Percentiles rank a stretch among this genome's conserved stretches.
Conservation (phyloP, 164 flowering plant species). For the Vitis rupestris region DNA sequence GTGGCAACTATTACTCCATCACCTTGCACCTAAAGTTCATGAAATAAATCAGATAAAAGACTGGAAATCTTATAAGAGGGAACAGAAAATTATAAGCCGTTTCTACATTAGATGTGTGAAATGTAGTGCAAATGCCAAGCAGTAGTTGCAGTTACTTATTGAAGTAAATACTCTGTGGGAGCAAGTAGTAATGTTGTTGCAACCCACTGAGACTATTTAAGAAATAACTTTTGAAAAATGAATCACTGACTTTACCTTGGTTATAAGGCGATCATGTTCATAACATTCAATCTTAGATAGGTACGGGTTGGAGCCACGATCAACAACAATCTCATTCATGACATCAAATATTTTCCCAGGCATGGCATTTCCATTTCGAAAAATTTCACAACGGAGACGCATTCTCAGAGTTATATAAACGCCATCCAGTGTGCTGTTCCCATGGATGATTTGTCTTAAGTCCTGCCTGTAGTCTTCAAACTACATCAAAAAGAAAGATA, state of each 20-base stretch:
- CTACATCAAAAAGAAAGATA: conserved; percentile 35
- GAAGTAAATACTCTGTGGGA: no score
- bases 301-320: conserved; percentile 98
- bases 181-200: no score
- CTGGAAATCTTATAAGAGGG: background rate
- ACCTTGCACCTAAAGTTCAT: conserved; percentile 78
- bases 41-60: background rate
- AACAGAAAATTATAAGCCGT: background rate
- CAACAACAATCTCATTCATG: conserved; percentile 92
- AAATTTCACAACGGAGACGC: conserved; percentile 92
- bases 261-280: conserved; percentile 92
- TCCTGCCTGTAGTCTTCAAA: conserved; percentile 82
- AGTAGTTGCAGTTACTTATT: background rate
- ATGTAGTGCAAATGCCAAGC: background rate
- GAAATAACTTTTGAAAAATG: background rate
- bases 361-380: conserved; percentile 88
- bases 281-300: conserved; percentile 97
- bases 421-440: conserved; percentile 83
- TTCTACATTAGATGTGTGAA: background rate
- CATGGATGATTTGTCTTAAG: conserved; percentile 82
- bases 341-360: conserved; percentile 96
- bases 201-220: background rate
- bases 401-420: conserved; percentile 95
- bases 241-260: conserved; percentile 61
- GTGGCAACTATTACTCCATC: conserved; percentile 98